These are phyloP conservation scores for Termitomyces titanicus DNA, from an alignment of 768 basidiomycete species.

Conservation along the genomic window DNA sequence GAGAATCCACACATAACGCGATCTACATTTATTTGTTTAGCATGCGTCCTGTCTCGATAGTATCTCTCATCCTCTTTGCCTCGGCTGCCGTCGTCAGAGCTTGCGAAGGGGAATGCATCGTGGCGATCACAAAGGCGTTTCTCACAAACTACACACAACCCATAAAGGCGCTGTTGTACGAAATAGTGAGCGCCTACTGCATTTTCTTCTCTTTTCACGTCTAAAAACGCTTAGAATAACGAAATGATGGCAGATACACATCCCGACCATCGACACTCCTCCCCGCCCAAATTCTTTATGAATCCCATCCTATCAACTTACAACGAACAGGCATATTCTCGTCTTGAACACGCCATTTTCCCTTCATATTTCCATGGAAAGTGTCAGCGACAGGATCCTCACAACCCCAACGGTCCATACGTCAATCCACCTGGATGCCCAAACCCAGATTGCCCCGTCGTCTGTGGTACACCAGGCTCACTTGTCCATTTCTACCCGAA, in stretches of 20 bases:
- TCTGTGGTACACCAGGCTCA: conserved; percentile 82
- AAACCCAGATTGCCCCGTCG: conserved; percentile 73
- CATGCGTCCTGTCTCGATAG: conserved; percentile 18
- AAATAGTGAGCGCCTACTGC: conserved; percentile 35
- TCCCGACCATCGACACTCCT: conserved; percentile 5
- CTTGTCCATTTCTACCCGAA: conserved; percentile 62
- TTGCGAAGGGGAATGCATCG: conserved; percentile 72
- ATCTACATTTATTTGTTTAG: background rate
- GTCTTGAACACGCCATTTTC: conserved; percentile 58
- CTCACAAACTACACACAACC: conserved; percentile 44
- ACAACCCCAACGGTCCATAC: conserved; percentile 9
- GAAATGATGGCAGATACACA: conserved; percentile 9
- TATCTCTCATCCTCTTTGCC: conserved; percentile 21
- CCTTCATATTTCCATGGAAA: conserved; percentile 75
- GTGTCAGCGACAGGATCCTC: conserved; percentile 48
- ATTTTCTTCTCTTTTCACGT: too few relatives aligned
- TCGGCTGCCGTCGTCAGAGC: conserved; percentile 40
- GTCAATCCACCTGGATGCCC: conserved; percentile 68
- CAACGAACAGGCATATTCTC: conserved; percentile 35
- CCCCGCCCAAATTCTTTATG: conserved; percentile 31
- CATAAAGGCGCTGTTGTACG: conserved; percentile 32
- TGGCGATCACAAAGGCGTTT: conserved; percentile 53
- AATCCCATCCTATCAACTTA: conserved; percentile 46
- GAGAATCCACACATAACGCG: background rate
- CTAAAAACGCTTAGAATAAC: conserved; percentile 2